A percentile compares a stretch with the other conserved stretches of the same genome.
phyloP scores from a whole-genome alignment of 106 monocot species.

The Xerophyta viscosa region DNA sequence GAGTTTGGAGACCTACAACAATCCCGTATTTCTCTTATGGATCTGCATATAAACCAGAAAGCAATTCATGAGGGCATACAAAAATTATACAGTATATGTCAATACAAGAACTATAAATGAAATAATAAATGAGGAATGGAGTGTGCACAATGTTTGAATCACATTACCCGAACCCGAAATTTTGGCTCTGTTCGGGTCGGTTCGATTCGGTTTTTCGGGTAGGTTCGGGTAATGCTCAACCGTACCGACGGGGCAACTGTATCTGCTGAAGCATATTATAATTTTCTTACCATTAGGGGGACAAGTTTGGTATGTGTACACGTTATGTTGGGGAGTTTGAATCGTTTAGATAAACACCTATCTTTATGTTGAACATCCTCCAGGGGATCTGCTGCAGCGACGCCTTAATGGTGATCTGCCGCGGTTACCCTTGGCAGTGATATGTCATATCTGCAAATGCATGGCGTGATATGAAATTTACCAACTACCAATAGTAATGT shows the following conservation, averaged over 20 bases:
- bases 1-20: background rate
- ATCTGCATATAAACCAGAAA: constrained; percentile 1
- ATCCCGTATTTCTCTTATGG: background rate
- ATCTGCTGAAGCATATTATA: background rate
- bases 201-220: too few species aligned
- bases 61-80: background rate
- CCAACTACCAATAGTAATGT: background rate
- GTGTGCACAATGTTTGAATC: too few species aligned
- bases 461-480: background rate
- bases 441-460: background rate
- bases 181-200: too few species aligned
- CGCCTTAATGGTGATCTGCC: background rate
- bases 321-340: too few species aligned
- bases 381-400: background rate
- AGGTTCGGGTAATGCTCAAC: too few species aligned
- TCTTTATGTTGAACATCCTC: background rate
- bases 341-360: background rate
- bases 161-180: too few species aligned
- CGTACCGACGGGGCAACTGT: background rate
- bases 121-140: too few species aligned
- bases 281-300: too few species aligned
- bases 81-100: background rate
- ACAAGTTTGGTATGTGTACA: too few species aligned
- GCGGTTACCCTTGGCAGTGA: background rate
- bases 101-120: too few species aligned